phyloP scores from a whole-genome alignment of 257 asterid species.

The Solanum pinnatisectum region DNA sequence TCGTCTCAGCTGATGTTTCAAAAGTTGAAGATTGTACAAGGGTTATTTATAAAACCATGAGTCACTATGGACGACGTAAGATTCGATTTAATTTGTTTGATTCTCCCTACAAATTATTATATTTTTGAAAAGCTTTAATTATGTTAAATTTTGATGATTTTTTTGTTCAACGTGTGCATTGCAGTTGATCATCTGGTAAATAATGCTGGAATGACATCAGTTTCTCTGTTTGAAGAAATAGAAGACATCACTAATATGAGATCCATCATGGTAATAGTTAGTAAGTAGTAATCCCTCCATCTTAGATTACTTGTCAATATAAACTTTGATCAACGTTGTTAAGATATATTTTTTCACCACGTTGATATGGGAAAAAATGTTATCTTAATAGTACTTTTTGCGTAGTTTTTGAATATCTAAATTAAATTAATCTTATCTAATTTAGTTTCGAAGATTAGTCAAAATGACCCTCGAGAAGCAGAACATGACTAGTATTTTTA shows the following conservation, averaged over 20 bases:
- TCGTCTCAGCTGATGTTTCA: conserved; percentile 45
- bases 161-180: neutral
- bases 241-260: conserved; percentile 30
- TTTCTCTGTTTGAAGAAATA: conserved; percentile 50
- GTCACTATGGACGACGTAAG: conserved; percentile 51
- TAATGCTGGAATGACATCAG: conserved; percentile 50
- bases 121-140: neutral
- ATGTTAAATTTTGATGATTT: neutral
- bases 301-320: neutral
- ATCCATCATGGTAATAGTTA: conserved; percentile 30
- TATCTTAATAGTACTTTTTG: no score
- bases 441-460: neutral
- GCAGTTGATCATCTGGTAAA: conserved; percentile 74
- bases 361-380: no score
- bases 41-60: conserved; percentile 41
- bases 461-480: neutral
- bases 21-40: conserved; percentile 43
- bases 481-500: neutral
- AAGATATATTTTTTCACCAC: neutral
- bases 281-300: neutral
- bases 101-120: neutral
- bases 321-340: neutral
- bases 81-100: neutral
- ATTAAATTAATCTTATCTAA: neutral
- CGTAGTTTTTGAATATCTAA: no score